These are phyloP conservation scores for Claviceps humidiphila DNA, from an alignment of 2,329 filamentous ascomycete species.

Conservation along the genomic window DNA sequence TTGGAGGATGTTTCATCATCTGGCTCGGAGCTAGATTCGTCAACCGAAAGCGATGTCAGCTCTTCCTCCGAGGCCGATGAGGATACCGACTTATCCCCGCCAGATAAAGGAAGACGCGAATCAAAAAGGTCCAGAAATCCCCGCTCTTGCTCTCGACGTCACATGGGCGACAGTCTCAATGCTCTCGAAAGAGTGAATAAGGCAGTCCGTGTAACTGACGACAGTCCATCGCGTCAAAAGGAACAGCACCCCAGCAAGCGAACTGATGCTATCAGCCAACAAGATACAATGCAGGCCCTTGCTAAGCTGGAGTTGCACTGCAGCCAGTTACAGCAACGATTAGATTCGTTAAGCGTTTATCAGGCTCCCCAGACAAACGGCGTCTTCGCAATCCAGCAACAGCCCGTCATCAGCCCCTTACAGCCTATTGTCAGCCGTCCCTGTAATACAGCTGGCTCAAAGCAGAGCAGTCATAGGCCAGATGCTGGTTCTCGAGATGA, in stretches of 20 bases:
- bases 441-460: neutral
- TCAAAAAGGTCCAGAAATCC: neutral
- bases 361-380: neutral
- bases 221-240: neutral
- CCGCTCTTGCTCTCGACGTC: neutral
- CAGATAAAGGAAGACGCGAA: neutral
- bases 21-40: neutral
- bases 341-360: slow-evolving; percentile 1
- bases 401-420: neutral
- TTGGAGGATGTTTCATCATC: neutral
- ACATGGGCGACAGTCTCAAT: too few relatives aligned
- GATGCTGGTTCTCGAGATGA: neutral
- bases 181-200: too few relatives aligned
- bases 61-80: neutral
- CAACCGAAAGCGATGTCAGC: neutral
- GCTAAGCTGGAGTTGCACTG: slow-evolving; percentile 3
- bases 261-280: neutral
- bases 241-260: neutral
- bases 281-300: slow-evolving; percentile 1
- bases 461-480: neutral
- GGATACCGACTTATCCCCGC: neutral
- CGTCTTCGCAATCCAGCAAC: neutral
- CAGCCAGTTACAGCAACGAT: neutral
- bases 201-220: neutral
- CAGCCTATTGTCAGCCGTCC: neutral